phyloP scores from a whole-genome alignment of 2,329 filamentous ascomycete species.

The Zymoseptoria brevis region DNA sequence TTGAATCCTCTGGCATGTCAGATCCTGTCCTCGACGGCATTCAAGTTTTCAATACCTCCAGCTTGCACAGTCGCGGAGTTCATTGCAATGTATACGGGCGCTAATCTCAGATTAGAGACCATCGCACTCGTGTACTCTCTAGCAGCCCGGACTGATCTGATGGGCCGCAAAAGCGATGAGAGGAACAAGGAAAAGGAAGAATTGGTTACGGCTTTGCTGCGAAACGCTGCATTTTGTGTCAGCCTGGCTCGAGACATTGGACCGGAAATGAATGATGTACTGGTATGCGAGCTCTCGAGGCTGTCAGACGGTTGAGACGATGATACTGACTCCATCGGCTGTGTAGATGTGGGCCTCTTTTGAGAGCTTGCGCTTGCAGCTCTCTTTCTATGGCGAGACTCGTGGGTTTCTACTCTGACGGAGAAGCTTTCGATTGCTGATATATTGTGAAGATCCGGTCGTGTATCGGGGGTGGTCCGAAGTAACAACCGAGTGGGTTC shows the following conservation, averaged over 20 bases:
- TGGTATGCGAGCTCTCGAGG: neutral
- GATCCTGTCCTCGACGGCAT: neutral
- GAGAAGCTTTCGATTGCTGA: neutral
- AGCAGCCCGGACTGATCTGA: constrained; percentile 9
- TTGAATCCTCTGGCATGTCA: neutral
- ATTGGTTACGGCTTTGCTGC: constrained; percentile 9
- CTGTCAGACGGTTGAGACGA: too few species aligned
- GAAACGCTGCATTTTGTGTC: constrained; percentile 3
- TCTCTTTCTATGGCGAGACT: constrained; percentile 5
- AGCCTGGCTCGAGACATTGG: constrained; percentile 9
- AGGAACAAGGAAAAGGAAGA: constrained; percentile 4
- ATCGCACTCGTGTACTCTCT: constrained; percentile 15
- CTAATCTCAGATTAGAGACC: constrained; percentile 14
- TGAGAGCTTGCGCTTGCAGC: constrained; percentile 2
- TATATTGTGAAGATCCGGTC: neutral
- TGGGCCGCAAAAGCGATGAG: constrained; percentile 4
- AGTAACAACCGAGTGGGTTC: constrained; percentile 61
- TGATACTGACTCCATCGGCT: too few species aligned
- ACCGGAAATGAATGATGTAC: constrained; percentile 8
- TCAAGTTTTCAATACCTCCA: neutral
- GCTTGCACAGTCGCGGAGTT: constrained; percentile 4
- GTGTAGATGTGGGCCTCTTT: constrained; percentile 4
- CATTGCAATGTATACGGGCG: constrained; percentile 9
- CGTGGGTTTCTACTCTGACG: neutral
- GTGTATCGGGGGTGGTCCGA: constrained; percentile 38